These are phyloP conservation scores for Calamus simplicifolius DNA, from an alignment of 176 grass and related monocot species.

Conservation along the genomic window DNA sequence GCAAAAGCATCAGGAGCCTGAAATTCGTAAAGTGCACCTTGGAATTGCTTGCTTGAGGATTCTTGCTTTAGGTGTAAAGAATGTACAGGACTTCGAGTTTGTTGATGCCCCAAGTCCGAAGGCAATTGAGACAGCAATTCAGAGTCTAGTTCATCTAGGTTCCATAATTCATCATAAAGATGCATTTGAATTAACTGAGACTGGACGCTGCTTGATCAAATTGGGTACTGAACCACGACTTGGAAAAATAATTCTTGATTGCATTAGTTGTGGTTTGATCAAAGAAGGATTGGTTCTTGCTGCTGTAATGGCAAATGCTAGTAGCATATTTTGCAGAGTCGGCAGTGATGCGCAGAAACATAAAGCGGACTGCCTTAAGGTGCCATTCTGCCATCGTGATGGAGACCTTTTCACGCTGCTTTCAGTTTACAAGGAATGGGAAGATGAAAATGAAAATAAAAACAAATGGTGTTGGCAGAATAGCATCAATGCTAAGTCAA, in stretches of 20 bases:
- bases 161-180: constrained; percentile 36
- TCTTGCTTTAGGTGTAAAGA: constrained; percentile 63
- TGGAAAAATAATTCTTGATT: constrained; percentile 95
- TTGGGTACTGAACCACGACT: constrained; percentile 77
- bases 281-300: constrained; percentile 90
- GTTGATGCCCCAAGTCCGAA: constrained; percentile 78
- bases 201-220: constrained; percentile 58
- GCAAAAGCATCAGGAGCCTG: constrained; percentile 84
- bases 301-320: constrained; percentile 92
- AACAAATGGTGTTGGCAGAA: constrained; percentile 94
- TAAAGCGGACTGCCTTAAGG: constrained; percentile 74
- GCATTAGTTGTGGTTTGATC: constrained; percentile 50
- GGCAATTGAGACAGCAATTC: constrained; percentile 53
- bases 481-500: constrained; percentile 88
- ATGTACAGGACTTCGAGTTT: constrained; percentile 78
- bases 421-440: constrained; percentile 95
- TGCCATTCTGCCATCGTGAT: constrained; percentile 74
- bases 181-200: constrained; percentile 60
- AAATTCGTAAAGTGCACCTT: constrained; percentile 92
- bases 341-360: constrained; percentile 70
- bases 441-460: constrained; percentile 47
- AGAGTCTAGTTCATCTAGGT: constrained; percentile 76
- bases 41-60: constrained; percentile 77
- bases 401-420: constrained; percentile 94
- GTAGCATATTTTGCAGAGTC: constrained; percentile 94